Evolutionary conservation across 768 basidiomycete species (phyloP), one percentile per base, ranked within the genome.

Genomic region (Pisolithus orientalis): DNA sequence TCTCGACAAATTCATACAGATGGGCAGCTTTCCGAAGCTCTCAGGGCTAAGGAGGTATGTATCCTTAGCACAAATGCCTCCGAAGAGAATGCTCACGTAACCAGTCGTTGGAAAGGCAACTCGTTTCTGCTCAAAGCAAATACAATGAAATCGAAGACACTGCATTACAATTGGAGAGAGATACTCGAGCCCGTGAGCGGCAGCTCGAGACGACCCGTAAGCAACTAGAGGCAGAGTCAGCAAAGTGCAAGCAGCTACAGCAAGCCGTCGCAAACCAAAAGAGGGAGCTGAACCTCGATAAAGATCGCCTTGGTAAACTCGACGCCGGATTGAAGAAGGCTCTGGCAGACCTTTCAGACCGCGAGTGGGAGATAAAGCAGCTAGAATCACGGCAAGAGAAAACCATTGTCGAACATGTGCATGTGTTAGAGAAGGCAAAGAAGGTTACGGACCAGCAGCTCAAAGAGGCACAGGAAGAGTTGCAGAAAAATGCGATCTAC

Each of bases 321-420:
- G 88, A 95, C 54, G 76, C 83, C 10, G 92, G 92, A 14, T 74
- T 94, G 37, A 86, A 87, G 62, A 87, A 90, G 62, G 81, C 85
- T 9, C 73, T 88, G n/a, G 77, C 79, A 7, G 90, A 94, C 53
- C 72, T 95, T 45, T 86, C 90, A 64, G 77, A 75, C 40, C 82
- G 86, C 45, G 90, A 96, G 59, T 87, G 85, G 80, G 90, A 94
- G 52, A 80, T 91, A 57, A 89, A 84, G 57, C 87, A 94, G 57
- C 71, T 97, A 8, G 84, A 88, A 49, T 86, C 89, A 3, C 83
- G 80, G 63, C 88, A 96, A 63, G 92, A 97, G 74, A 97, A 94
- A 73, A 96, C 90, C n/a, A 94, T 96, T 53, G 94, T 98, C 42
- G 94, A 98, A 68, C 95, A 98, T 62, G 91, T 96, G 25, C 86